Conservation (phyloP, 2,329 filamentous ascomycete species). For the Leptographium radiaticola region DNA sequence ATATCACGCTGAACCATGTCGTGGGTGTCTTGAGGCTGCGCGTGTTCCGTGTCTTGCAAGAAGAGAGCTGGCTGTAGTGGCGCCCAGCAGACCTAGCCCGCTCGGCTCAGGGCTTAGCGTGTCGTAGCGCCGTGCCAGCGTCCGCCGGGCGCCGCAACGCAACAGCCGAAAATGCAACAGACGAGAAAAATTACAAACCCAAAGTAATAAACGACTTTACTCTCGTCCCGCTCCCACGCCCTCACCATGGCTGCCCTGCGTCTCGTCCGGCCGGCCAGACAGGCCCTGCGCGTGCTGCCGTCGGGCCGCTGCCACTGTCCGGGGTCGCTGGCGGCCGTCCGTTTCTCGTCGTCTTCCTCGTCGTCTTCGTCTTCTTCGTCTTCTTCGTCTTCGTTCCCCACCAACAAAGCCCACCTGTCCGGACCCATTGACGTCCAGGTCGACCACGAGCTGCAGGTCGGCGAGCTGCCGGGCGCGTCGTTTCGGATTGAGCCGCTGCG, state of each 20-base stretch:
- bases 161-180: background rate
- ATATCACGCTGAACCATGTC: no score
- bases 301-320: background rate
- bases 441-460: conserved; percentile 55
- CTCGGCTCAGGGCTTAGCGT: no score
- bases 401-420: conserved; percentile 3
- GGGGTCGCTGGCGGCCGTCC: background rate
- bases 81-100: no score
- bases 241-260: conserved; percentile 4
- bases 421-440: conserved; percentile 17
- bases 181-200: no score
- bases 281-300: conserved; percentile 7
- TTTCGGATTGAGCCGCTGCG: conserved; percentile 88
- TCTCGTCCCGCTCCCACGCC: background rate
- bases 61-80: no score
- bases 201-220: no score
- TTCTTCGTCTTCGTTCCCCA: no score
- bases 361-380: background rate
- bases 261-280: conserved; percentile 9
- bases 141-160: background rate
- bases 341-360: conserved; percentile 1
- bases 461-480: conserved; percentile 73
- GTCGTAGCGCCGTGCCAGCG: no score
- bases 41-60: no score
- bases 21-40: no score